phyloP scores from a whole-genome alignment of 495 filamentous ascomycete genomes.

The Aspergillus indologenus region DNA sequence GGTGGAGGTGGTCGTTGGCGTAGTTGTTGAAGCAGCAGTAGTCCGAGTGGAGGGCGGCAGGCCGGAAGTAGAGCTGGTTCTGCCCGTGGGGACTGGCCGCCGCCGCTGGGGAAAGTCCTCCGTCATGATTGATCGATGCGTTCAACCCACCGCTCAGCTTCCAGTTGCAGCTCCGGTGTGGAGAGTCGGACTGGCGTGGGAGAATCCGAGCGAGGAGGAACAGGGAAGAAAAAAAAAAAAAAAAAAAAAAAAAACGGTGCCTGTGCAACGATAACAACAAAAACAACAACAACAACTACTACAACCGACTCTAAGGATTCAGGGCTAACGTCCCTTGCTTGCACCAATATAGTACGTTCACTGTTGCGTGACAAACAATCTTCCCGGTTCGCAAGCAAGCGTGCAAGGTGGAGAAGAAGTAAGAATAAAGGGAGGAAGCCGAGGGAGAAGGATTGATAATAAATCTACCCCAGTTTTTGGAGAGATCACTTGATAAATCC shows the following conservation, averaged over 20 bases:
- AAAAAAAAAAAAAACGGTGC: not conserved
- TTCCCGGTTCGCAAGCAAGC: too few relatives aligned
- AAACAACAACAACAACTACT: too few relatives aligned
- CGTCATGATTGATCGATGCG: slow-evolving; percentile 1
- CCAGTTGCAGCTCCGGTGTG: not conserved
- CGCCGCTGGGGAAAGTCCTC: slow-evolving; percentile 8
- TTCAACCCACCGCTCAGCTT: not conserved
- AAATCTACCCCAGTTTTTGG: not conserved
- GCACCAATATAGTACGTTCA: too few relatives aligned
- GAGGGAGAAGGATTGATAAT: not conserved
- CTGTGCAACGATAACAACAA: not conserved
- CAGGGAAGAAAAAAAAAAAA: not conserved
- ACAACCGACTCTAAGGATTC: not conserved
- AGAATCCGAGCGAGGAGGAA: not conserved
- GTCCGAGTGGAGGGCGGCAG: slow-evolving; percentile 17
- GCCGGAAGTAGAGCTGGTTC: slow-evolving; percentile 19
- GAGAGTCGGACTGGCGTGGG: not conserved
- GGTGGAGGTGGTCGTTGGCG: not conserved
- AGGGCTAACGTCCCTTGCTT: not conserved
- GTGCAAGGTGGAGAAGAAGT: not conserved
- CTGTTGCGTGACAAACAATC: not conserved
- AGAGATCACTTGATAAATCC: not conserved
- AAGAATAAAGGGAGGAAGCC: not conserved
- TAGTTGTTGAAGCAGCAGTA: slow-evolving; percentile 6
- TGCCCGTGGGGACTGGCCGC: slow-evolving; percentile 26